A percentile compares a stretch with the other conserved stretches of the same genome.
These are phyloP conservation scores for Debaryomyces subglobosus DNA, from an alignment of 1,139 yeast genomes.

Conservation along the genomic window DNA sequence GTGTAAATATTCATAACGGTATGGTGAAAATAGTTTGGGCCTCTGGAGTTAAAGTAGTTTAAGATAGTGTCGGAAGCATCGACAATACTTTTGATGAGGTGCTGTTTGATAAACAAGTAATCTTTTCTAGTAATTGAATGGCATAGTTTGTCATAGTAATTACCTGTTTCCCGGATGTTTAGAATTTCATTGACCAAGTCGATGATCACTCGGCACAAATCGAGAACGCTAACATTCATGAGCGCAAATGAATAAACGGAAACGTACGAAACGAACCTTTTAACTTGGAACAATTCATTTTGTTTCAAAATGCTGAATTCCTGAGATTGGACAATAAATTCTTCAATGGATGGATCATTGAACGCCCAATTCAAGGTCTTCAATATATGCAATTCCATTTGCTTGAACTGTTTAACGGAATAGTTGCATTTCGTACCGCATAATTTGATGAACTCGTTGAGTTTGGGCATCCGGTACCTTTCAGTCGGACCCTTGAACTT, in stretches of 20 bases:
- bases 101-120: conserved; percentile 35
- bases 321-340: conserved; percentile 39
- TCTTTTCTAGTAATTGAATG: conserved; percentile 22
- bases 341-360: conserved; percentile 60
- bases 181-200: conserved; percentile 43
- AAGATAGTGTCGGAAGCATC: conserved; percentile 38
- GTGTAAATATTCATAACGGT: conserved; percentile 1
- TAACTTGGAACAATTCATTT: conserved; percentile 40
- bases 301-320: conserved; percentile 33
- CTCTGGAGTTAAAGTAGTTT: conserved; percentile 35
- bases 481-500: conserved; percentile 67
- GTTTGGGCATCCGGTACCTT: conserved; percentile 65
- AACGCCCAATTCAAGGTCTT: conserved; percentile 65
- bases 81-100: conserved; percentile 34
- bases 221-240: conserved; percentile 35
- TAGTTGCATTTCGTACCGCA: conserved; percentile 62
- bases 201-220: conserved; percentile 37
- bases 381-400: conserved; percentile 56
- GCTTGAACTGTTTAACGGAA: conserved; percentile 64
- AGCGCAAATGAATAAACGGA: conserved; percentile 42
- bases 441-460: conserved; percentile 60
- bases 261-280: conserved; percentile 41
- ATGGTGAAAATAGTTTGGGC: conserved; percentile 33
- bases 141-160: conserved; percentile 26
- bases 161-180: conserved; percentile 23